Conservation (phyloP, 2,329 filamentous ascomycete species). For the Shiraia sp. region DNA sequence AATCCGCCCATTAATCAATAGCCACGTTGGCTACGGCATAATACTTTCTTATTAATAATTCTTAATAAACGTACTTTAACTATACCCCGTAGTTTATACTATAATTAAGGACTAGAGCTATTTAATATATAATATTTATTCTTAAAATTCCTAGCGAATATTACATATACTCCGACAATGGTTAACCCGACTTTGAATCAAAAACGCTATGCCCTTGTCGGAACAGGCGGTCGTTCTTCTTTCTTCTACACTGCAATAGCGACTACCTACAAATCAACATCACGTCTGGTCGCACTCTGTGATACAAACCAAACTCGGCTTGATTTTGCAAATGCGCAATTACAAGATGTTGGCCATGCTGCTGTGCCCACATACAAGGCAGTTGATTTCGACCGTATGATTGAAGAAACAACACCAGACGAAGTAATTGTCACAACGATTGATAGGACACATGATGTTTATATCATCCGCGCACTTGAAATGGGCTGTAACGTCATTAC, state of each 20-base stretch:
- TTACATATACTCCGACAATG: too few species aligned
- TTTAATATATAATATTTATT: too few species aligned
- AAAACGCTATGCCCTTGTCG: slow-evolving; percentile 58
- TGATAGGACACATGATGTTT: slow-evolving; percentile 64
- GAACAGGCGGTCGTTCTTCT: slow-evolving; percentile 61
- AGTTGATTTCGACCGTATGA: slow-evolving; percentile 61
- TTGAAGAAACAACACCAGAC: slow-evolving; percentile 60
- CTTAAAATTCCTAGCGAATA: too few species aligned
- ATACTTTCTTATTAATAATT: too few species aligned
- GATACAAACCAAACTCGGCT: slow-evolving; percentile 65
- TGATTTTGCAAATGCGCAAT: slow-evolving; percentile 58
- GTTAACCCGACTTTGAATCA: slow-evolving; percentile 7
- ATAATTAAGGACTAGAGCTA: too few species aligned
- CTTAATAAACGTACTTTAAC: too few species aligned
- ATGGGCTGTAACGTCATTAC: slow-evolving; percentile 64
- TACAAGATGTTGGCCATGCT: slow-evolving; percentile 52
- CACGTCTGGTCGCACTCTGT: slow-evolving; percentile 60
- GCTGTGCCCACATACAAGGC: slow-evolving; percentile 60
- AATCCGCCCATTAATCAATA: too few species aligned
- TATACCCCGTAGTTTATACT: too few species aligned
- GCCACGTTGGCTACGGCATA: too few species aligned
- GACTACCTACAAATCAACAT: slow-evolving; percentile 55
- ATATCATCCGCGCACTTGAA: slow-evolving; percentile 63
- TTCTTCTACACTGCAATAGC: slow-evolving; percentile 66
- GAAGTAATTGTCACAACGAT: slow-evolving; percentile 67